Conservation (phyloP, 805 yeast genomes). For the Candida golubevii region DNA sequence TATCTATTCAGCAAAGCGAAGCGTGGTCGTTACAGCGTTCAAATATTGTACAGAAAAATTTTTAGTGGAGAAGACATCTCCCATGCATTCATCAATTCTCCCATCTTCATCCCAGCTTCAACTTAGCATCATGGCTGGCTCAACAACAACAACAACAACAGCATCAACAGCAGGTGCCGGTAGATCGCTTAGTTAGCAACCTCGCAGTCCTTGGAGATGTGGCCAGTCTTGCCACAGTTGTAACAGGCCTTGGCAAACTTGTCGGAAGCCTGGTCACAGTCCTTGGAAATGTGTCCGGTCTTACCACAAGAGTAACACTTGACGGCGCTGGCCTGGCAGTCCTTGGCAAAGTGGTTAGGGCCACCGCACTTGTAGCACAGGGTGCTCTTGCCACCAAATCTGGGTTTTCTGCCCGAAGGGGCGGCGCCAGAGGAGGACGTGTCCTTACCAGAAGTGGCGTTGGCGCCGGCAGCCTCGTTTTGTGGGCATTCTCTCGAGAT, state of each 20-base stretch:
- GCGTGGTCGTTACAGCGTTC: constrained; percentile 18
- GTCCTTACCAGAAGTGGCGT: constrained; percentile 14
- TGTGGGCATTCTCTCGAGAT: constrained; percentile 68
- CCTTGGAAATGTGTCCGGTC: constrained; percentile 84
- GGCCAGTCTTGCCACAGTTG: constrained; percentile 77
- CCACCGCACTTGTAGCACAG: constrained; percentile 91
- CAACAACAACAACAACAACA: constrained; percentile 1
- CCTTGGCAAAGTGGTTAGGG: constrained; percentile 90
- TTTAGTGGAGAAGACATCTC: constrained; percentile 13
- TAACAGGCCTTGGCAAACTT: constrained; percentile 57
- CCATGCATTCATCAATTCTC: constrained; percentile 2
- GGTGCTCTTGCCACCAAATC: constrained; percentile 30
- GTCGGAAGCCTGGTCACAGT: constrained; percentile 55
- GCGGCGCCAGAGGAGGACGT: not conserved
- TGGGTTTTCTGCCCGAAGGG: constrained; percentile 2
- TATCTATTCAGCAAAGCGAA: constrained; percentile 10
- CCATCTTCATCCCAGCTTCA: constrained; percentile 9
- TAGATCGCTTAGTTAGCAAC: constrained; percentile 12
- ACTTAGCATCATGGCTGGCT: too few relatives aligned
- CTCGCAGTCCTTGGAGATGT: constrained; percentile 76
- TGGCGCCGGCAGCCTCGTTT: constrained; percentile 32
- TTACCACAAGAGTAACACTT: constrained; percentile 93
- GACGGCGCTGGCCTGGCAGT: constrained; percentile 66
- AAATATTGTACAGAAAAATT: constrained; percentile 13
- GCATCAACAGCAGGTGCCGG: not conserved